Conservation (phyloP, 1,284 basidiomycete genomes). For the Ceratobasidium sp. region DNA sequence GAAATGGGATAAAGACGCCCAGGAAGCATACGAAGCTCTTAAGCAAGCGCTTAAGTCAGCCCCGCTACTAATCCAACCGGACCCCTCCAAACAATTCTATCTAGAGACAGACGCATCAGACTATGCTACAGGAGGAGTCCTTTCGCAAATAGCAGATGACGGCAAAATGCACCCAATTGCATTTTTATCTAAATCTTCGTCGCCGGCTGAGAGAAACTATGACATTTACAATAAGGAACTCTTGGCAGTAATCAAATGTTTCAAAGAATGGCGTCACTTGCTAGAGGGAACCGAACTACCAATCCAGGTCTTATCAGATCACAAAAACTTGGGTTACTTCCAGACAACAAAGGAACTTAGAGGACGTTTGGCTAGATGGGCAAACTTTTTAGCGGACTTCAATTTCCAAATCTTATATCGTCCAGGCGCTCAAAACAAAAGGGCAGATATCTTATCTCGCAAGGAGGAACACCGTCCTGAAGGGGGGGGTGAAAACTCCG, state of each 20-base stretch:
- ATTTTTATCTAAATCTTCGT: constrained; percentile 53
- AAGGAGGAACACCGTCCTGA: constrained; percentile 53
- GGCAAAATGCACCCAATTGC: constrained; percentile 53
- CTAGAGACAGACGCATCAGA: constrained; percentile 57
- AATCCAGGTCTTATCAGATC: constrained; percentile 60
- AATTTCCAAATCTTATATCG: constrained; percentile 60
- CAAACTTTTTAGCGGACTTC: constrained; percentile 56
- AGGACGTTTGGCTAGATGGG: constrained; percentile 62
- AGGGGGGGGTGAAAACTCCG: constrained; percentile 15
- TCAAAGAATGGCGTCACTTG: constrained; percentile 62
- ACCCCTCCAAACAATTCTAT: constrained; percentile 50
- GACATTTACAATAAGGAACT: constrained; percentile 64
- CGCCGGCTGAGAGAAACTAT: constrained; percentile 58
- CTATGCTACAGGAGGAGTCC: constrained; percentile 54
- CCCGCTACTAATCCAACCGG: constrained; percentile 54
- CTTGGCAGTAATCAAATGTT: constrained; percentile 60
- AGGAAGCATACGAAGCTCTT: constrained; percentile 54
- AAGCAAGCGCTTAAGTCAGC: constrained; percentile 52
- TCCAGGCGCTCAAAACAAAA: constrained; percentile 58
- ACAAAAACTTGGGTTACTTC: constrained; percentile 65
- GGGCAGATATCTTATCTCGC: constrained; percentile 62
- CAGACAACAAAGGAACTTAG: constrained; percentile 57
- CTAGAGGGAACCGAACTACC: constrained; percentile 54
- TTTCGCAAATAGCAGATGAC: constrained; percentile 51
- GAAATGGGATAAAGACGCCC: constrained; percentile 39